phyloP scores from a whole-genome alignment of 2,329 filamentous ascomycete species.

The Cordyceps tenuipes region DNA sequence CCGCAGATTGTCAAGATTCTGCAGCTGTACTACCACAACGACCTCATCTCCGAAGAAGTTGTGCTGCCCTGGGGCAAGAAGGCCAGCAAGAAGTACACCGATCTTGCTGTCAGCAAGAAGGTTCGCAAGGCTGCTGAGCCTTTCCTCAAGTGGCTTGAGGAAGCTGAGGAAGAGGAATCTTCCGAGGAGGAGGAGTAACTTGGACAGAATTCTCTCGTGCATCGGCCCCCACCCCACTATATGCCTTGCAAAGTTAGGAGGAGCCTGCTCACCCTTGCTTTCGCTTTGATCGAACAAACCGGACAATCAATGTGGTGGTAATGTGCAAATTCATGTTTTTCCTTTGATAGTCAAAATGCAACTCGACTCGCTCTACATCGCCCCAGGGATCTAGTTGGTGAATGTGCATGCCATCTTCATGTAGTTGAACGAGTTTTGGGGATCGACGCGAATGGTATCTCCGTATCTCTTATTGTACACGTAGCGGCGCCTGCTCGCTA shows the following conservation, averaged over 20 bases:
- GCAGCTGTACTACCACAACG: constrained; percentile 82
- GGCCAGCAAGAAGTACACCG: constrained; percentile 97
- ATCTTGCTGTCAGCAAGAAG: constrained; percentile 82
- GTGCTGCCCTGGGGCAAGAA: constrained; percentile 87
- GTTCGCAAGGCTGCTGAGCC: constrained; percentile 90
- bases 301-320: constrained; percentile 8
- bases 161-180: constrained; percentile 67
- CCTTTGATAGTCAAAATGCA: constrained; percentile 3
- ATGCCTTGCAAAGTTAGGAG: not conserved
- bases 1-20: constrained; percentile 77
- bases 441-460: not conserved
- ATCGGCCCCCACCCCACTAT: not conserved
- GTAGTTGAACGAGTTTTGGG: not conserved
- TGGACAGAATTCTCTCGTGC: not conserved
- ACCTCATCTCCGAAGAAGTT: constrained; percentile 80
- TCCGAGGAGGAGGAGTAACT: constrained; percentile 37
- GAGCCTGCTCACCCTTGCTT: not conserved
- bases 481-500: not conserved
- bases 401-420: not conserved
- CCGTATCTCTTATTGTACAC: not conserved
- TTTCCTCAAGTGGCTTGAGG: constrained; percentile 90
- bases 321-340: not conserved
- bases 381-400: not conserved
- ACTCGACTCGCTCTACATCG: not conserved
- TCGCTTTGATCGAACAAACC: constrained; percentile 2